These are phyloP conservation scores for Trichodelitschia bisporula DNA, from an alignment of 495 filamentous ascomycete genomes.

Conservation along the genomic window DNA sequence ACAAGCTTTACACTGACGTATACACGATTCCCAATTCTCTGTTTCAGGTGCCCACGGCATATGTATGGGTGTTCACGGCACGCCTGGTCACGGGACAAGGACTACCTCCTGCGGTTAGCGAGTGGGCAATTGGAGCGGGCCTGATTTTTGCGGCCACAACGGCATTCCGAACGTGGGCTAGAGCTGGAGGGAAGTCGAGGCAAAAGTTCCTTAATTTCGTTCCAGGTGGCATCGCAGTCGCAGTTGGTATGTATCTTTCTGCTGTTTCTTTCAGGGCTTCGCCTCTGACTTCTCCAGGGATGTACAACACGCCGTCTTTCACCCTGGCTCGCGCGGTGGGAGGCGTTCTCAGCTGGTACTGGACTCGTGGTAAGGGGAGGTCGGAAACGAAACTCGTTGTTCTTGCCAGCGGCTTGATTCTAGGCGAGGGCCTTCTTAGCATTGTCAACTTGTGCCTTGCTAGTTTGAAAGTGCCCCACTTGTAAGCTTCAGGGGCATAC, in stretches of 20 bases:
- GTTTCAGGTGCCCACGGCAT: slow-evolving; percentile 85
- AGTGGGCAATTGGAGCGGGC: slow-evolving; percentile 48
- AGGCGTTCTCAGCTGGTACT: slow-evolving; percentile 68
- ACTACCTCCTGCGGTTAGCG: slow-evolving; percentile 53
- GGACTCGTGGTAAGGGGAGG: slow-evolving; percentile 25
- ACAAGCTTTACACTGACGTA: slow-evolving; percentile 73
- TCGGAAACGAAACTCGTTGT: slow-evolving; percentile 34
- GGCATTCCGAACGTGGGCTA: slow-evolving; percentile 31
- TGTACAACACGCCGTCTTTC: slow-evolving; percentile 95
- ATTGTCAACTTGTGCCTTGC: slow-evolving; percentile 76
- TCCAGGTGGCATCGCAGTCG: slow-evolving; percentile 86
- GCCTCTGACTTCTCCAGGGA: slow-evolving; percentile 24
- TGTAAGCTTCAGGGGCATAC: too few relatives aligned
- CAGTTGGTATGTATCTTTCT: slow-evolving; percentile 22
- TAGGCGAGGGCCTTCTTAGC: slow-evolving; percentile 85
- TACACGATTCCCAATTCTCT: slow-evolving; percentile 69
- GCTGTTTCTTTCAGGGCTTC: neutral
- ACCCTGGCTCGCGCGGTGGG: slow-evolving; percentile 76
- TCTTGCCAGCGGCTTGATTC: slow-evolving; percentile 53
- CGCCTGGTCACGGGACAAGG: slow-evolving; percentile 84
- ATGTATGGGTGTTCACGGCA: slow-evolving; percentile 93
- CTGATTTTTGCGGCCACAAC: slow-evolving; percentile 46
- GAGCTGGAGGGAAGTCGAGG: slow-evolving; percentile 15
- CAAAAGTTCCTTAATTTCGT: slow-evolving; percentile 31
- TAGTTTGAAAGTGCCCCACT: slow-evolving; percentile 53